Evolutionary conservation across 2,329 filamentous ascomycete species (phyloP), one percentile per base, ranked within the genome.

Genomic region (Phyllosticta capitalensis): DNA sequence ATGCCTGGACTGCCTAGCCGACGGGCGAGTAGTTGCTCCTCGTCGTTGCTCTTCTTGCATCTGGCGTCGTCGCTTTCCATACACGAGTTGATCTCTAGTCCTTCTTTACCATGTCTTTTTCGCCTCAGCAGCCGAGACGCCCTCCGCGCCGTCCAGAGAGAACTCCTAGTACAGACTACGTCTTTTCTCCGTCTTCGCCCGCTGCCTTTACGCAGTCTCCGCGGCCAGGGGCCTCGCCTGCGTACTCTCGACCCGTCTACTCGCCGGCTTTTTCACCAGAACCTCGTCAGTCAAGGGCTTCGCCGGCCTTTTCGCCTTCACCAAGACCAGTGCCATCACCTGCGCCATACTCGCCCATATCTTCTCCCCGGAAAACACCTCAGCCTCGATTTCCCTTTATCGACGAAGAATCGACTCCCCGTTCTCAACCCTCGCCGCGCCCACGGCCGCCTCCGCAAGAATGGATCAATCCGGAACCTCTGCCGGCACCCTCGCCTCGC

Each of bases 111-210:
- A 45, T 45, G 38, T 45, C 38, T 45, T 45, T 45, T 45, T 45
- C 38, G 38, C 38, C 38, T n/a, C 38, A 45, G 17, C 38, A 45
- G 38, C 38, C 38, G 38, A 45, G 38, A 45, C 38, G 38, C n/a
- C 38, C 38, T 45, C 56, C 51, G 45, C 56, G 38, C 14, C 56
- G 51, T 19, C 56, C 56, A 22, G 51, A 58, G 12, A 54, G 56
- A 52, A 58, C 56, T 4, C 56, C 56, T 19, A 58, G 56, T 51
- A 58, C 56, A 10, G 48, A 58, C 51, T 19, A 58, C 48, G 51
- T 21, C 33, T 54, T 54, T 52, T 52, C 56, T 26, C 56, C 56
- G 2, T 45, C 30, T 7, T 50, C 56, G 6, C 56, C 56, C 6
- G 50, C 56, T 5, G 56, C 50, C 26, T 50, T 33, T n/a, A n/a